Base-by-base conservation (phyloP, 2,329 filamentous ascomycete species). In the Elsinoe batatas region DNA sequence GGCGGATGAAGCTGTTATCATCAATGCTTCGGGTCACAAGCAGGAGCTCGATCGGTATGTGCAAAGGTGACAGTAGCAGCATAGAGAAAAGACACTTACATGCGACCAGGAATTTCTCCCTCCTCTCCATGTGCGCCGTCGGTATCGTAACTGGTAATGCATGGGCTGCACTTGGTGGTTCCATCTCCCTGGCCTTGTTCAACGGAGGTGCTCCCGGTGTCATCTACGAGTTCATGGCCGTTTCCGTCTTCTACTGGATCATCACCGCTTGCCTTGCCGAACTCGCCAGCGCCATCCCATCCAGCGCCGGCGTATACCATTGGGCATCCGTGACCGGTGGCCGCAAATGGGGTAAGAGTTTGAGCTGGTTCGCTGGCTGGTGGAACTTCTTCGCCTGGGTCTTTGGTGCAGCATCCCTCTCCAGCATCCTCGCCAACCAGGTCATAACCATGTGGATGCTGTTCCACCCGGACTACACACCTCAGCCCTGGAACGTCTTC, bases 371-470 rank as follows among this genome's bases (percentile, higher is more conserved):
- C 59, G 76, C 76, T 15, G 77, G 74, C 44, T 76, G 72, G 71
- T 78, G 74, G 75, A 78, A 78, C 61, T 71, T 67, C 54, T 69
- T 78, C 40, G 76, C 72, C 15, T 79, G 75, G 74, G 67, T 75
- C 46, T 76, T 76, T 57, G 74, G 70, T 18, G 68, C 67, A 11
- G 70, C 73, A 0, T 71, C 70, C 20, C 69, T 73, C 56, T 69
- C 65, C 12, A 64, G 69, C 7, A 74, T 78, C 57, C 68, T 73
- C 20, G 72, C 73, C 15, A 76, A 75, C 56, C 70, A 72, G 40
- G 63, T 73, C 17, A 65, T 78, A 5, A 70, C 70, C 36, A 76
- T 79, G 70, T 79, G 75, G 58, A 70, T 69, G 11, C 61, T 79
- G 1, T 76, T 73, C 58, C 74, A 77, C 57, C 70, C 74, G 1